phyloP scores from a whole-genome alignment of 805 yeast species.

The Wickerhamiella azymoides region DNA sequence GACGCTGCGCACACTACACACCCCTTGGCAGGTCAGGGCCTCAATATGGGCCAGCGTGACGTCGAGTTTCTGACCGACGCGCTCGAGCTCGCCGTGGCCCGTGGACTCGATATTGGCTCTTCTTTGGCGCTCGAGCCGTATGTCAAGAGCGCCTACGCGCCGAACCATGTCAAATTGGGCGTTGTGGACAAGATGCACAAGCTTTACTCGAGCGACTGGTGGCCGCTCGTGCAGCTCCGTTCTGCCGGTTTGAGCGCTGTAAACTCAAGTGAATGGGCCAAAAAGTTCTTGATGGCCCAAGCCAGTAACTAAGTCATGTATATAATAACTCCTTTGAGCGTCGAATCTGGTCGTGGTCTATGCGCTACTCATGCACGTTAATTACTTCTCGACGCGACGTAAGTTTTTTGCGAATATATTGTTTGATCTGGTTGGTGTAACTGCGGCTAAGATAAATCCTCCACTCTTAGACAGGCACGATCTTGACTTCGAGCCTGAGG shows the following conservation, averaged over 20 bases:
- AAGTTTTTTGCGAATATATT: too few species aligned
- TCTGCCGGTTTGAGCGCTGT: conserved; percentile 62
- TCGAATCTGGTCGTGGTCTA: too few species aligned
- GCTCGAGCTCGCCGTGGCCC: conserved; percentile 49
- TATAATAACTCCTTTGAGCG: too few species aligned
- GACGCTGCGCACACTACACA: conserved; percentile 98
- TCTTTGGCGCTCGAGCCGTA: conserved; percentile 72
- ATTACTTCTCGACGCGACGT: too few species aligned
- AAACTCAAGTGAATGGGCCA: conserved; percentile 49
- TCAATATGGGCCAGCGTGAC: conserved; percentile 95
- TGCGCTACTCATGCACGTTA: not conserved
- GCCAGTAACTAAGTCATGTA: conserved; percentile 25
- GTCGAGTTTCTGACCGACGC: conserved; percentile 58
- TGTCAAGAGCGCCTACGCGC: conserved; percentile 68
- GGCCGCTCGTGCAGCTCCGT: conserved; percentile 62
- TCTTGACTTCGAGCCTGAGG: too few species aligned
- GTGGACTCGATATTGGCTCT: conserved; percentile 85
- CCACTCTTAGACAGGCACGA: too few species aligned
- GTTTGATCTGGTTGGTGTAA: too few species aligned
- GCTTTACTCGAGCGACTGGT: conserved; percentile 57
- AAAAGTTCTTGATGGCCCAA: conserved; percentile 51
- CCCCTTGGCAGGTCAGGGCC: conserved; percentile 95
- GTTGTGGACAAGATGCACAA: conserved; percentile 87
- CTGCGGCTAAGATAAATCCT: too few species aligned
- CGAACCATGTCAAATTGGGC: conserved; percentile 69